A percentile compares a stretch with the other conserved stretches of the same genome.
phyloP scores from a whole-genome alignment of 306 rosid genomes.

The Cicer bijugum region DNA sequence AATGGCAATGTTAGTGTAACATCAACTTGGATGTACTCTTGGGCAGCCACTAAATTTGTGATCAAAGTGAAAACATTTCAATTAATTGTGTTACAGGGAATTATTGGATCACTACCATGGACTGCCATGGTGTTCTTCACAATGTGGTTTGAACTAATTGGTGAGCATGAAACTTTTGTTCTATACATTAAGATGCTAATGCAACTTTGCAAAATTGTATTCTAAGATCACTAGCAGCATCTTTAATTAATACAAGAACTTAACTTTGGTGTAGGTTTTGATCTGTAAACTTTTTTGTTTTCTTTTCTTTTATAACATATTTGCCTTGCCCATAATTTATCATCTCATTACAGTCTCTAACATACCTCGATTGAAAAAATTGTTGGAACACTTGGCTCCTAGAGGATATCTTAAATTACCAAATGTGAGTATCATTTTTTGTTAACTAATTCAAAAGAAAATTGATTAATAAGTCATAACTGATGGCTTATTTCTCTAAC shows the following conservation, averaged over 20 bases:
- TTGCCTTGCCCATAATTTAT: too few relatives aligned
- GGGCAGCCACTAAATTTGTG: conserved; percentile 80
- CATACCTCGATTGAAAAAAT: too few relatives aligned
- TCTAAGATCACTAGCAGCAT: neutral
- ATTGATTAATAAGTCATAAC: too few relatives aligned
- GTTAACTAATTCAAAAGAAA: too few relatives aligned
- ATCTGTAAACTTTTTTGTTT: too few relatives aligned
- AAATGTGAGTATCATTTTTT: too few relatives aligned
- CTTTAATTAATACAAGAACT: neutral
- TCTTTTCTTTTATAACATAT: too few relatives aligned
- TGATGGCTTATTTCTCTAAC: too few relatives aligned
- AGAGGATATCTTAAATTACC: too few relatives aligned
- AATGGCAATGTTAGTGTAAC: conserved; percentile 56
- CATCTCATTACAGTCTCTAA: too few relatives aligned
- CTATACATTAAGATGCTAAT: conserved; percentile 26
- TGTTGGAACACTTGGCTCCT: too few relatives aligned
- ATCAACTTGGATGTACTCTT: conserved; percentile 75
- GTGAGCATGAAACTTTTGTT: conserved; percentile 52
- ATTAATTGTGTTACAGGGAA: conserved; percentile 88
- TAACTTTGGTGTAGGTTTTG: conserved; percentile 69
- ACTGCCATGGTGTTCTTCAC: conserved; percentile 99
- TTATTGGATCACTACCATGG: conserved; percentile 97
- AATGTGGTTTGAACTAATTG: conserved; percentile 97
- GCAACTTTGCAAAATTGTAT: neutral
- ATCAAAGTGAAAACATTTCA: conserved; percentile 82